Percentiles rank a stretch among this genome's conserved stretches.
Conservation (phyloP, 306 rosid genomes). For the Cercis canadensis region DNA sequence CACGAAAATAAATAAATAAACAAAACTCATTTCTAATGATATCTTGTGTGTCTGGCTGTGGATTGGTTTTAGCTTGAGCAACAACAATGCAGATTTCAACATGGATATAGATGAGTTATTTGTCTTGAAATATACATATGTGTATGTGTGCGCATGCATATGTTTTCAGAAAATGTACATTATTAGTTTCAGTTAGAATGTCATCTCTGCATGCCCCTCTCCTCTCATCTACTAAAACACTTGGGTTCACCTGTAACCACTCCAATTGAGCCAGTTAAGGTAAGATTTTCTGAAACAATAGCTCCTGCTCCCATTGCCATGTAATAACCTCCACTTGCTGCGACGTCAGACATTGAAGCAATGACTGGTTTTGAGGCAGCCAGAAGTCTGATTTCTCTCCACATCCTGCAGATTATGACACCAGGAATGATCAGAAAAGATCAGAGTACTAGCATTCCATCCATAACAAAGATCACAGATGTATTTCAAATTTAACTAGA, state of each 20-base stretch:
- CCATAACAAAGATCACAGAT: constrained; percentile 28
- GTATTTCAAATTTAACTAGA: constrained; percentile 27
- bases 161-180: constrained; percentile 12
- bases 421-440: constrained; percentile 20
- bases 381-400: constrained; percentile 97
- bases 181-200: background rate
- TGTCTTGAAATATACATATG: constrained; percentile 24
- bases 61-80: constrained; percentile 13
- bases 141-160: constrained; percentile 5
- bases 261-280: constrained; percentile 97
- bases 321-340: constrained; percentile 98
- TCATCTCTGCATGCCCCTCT: constrained; percentile 15
- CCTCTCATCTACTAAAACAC: constrained; percentile 20
- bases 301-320: constrained; percentile 96
- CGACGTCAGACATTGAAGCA: constrained; percentile 97
- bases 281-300: constrained; percentile 93
- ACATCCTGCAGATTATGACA: constrained; percentile 71
- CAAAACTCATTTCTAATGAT: no score
- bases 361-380: constrained; percentile 93
- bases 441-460: constrained; percentile 30
- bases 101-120: constrained; percentile 3
- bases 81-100: constrained; percentile 5
- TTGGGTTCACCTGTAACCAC: constrained; percentile 78
- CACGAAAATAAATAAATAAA: no score
- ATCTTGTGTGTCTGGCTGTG: constrained; percentile 14